Conservation (phyloP, 805 yeast species). For the Yarrowia hollandica region DNA sequence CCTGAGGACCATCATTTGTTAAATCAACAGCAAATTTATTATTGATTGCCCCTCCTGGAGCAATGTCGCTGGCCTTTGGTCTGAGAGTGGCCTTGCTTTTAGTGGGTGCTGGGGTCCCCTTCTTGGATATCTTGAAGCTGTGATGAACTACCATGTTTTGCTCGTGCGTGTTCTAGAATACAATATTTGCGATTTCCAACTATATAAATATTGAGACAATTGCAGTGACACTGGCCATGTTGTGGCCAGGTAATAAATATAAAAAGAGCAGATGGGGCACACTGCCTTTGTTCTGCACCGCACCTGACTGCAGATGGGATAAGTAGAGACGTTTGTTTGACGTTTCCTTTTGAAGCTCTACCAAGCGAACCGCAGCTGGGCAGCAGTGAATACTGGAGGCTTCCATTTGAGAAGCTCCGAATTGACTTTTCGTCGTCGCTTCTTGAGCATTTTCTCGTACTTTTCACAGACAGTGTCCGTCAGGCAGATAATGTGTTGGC, state of each 20-base stretch:
- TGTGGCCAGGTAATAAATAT: background rate
- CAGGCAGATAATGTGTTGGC: slow-evolving; percentile 86
- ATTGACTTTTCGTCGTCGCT: slow-evolving; percentile 73
- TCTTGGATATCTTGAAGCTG: slow-evolving; percentile 17
- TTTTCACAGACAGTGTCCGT: slow-evolving; percentile 79
- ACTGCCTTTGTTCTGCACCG: slow-evolving; percentile 1
- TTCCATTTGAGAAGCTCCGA: slow-evolving; percentile 79
- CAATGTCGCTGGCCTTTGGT: background rate
- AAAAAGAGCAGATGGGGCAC: background rate
- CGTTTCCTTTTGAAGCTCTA: too few species aligned
- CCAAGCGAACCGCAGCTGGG: slow-evolving; percentile 96
- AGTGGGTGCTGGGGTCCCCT: background rate
- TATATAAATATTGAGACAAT: slow-evolving; percentile 1
- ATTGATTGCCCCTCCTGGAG: background rate
- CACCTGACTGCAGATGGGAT: background rate
- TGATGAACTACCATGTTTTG: slow-evolving; percentile 4
- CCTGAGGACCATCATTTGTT: background rate
- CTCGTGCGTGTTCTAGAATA: too few species aligned
- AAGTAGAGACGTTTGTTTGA: background rate
- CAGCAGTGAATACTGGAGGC: slow-evolving; percentile 92
- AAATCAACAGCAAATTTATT: background rate
- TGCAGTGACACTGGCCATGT: slow-evolving; percentile 5
- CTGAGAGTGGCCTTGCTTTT: background rate
- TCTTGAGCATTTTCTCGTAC: slow-evolving; percentile 68
- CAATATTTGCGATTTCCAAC: slow-evolving; percentile 1